These are phyloP conservation scores for Trichoderma polysporum DNA, from an alignment of 2,329 filamentous ascomycete species.

Conservation along the genomic window DNA sequence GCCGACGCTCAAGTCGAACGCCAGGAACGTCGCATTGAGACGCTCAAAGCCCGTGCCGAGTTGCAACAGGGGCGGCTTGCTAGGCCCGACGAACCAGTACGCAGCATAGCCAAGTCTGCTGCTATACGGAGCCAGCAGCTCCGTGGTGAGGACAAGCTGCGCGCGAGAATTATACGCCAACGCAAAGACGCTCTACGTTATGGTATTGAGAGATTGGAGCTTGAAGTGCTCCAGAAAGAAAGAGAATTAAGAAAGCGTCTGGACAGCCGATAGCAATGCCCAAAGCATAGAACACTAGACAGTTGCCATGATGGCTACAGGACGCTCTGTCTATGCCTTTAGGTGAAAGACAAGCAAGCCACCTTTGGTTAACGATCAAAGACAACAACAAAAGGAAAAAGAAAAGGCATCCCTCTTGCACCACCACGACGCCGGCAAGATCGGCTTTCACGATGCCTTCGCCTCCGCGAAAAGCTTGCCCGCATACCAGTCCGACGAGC, in stretches of 20 bases:
- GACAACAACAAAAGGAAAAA: neutral
- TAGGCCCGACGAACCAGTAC: constrained; percentile 26
- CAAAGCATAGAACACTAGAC: neutral
- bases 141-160: constrained; percentile 52
- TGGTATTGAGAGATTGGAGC: constrained; percentile 78
- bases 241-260: constrained; percentile 55
- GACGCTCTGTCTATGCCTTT: neutral
- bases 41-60: constrained; percentile 77
- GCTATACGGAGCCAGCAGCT: constrained; percentile 39
- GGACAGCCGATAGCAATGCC: constrained; percentile 35
- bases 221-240: constrained; percentile 79
- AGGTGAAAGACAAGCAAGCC: neutral
- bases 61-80: constrained; percentile 71
- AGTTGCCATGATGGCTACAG: no score
- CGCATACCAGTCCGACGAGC: constrained; percentile 11
- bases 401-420: neutral
- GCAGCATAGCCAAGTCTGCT: neutral
- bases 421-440: constrained; percentile 4
- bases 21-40: constrained; percentile 78
- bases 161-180: constrained; percentile 64
- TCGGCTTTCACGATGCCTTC: constrained; percentile 22
- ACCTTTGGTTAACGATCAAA: neutral
- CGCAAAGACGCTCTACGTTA: constrained; percentile 85
- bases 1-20: constrained; percentile 83
- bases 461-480: constrained; percentile 5